Percentiles rank a stretch among this genome's conserved stretches.
Conservation (phyloP, 352 stramenopile species). For the Phytophthora ramorum region DNA sequence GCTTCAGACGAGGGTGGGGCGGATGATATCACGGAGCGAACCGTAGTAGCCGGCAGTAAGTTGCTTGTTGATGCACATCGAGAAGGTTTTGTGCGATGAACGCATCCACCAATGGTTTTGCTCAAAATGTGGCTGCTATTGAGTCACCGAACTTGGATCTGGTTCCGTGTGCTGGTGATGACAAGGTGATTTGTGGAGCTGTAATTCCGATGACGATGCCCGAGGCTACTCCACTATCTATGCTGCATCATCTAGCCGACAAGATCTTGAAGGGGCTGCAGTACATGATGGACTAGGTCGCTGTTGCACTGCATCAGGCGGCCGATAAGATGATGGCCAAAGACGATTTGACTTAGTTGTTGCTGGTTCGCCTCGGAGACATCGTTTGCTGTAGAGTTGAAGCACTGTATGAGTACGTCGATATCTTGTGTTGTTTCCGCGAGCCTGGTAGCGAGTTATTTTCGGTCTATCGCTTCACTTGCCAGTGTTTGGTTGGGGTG, state of each 20-base stretch:
- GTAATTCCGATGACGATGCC: background rate
- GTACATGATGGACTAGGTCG: background rate
- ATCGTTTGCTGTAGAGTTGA: background rate
- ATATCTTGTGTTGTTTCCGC: conserved; percentile 10
- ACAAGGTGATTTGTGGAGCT: conserved; percentile 1
- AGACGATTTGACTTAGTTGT: background rate
- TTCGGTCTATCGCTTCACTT: conserved; percentile 3
- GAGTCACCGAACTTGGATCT: background rate
- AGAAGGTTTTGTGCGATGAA: background rate
- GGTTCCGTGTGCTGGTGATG: background rate
- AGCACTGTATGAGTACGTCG: background rate
- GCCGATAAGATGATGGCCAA: background rate
- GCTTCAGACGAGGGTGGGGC: background rate
- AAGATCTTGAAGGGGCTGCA: background rate
- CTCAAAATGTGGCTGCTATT: background rate
- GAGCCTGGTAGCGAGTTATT: background rate
- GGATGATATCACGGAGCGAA: background rate
- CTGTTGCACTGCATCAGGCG: background rate
- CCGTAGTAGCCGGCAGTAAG: background rate
- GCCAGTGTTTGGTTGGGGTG: conserved; percentile 7
- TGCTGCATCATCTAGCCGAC: background rate
- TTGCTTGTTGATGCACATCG: conserved; percentile 1
- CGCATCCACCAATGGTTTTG: background rate
- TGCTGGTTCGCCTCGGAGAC: background rate
- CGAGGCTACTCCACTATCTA: background rate